Percentiles rank a stretch among this genome's conserved stretches.
phyloP scores from a whole-genome alignment of 1,139 yeast species.

The Debaryomycetaceae sp. region DNA sequence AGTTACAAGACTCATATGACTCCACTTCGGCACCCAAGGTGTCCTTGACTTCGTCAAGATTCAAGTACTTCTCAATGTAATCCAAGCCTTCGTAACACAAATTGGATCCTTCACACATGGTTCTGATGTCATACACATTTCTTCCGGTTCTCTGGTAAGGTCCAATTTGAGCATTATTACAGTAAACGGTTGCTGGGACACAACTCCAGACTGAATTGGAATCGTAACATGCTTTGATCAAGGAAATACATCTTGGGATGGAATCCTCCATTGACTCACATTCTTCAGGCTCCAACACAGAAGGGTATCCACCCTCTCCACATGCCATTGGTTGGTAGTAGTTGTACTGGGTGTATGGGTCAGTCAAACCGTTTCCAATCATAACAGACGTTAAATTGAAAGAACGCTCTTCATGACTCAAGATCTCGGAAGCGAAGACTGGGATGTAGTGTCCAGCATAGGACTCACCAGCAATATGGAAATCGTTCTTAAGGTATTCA shows the following conservation, averaged over 20 bases:
- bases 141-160: conserved; percentile 59
- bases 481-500: conserved; percentile 50
- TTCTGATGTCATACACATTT: conserved; percentile 68
- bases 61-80: conserved; percentile 56
- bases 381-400: conserved; percentile 68
- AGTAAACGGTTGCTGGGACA: conserved; percentile 50
- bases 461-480: conserved; percentile 87
- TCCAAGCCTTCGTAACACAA: conserved; percentile 59
- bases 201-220: conserved; percentile 45
- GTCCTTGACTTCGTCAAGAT: conserved; percentile 53
- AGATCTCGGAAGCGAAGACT: conserved; percentile 68
- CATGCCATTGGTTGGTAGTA: conserved; percentile 83
- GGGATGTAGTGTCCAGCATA: conserved; percentile 90
- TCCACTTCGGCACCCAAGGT: conserved; percentile 63
- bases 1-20: conserved; percentile 53
- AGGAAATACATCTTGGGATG: conserved; percentile 55
- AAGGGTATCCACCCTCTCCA: conserved; percentile 73
- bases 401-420: conserved; percentile 58
- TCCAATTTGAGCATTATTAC: conserved; percentile 34
- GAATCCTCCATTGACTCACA: conserved; percentile 54
- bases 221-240: conserved; percentile 53
- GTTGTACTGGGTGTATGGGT: conserved; percentile 64
- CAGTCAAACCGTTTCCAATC: conserved; percentile 85
- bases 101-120: conserved; percentile 49
- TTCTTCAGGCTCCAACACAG: conserved; percentile 57